phyloP scores from a whole-genome alignment of 2,329 filamentous ascomycete genomes.

The Fusarium sp. region DNA sequence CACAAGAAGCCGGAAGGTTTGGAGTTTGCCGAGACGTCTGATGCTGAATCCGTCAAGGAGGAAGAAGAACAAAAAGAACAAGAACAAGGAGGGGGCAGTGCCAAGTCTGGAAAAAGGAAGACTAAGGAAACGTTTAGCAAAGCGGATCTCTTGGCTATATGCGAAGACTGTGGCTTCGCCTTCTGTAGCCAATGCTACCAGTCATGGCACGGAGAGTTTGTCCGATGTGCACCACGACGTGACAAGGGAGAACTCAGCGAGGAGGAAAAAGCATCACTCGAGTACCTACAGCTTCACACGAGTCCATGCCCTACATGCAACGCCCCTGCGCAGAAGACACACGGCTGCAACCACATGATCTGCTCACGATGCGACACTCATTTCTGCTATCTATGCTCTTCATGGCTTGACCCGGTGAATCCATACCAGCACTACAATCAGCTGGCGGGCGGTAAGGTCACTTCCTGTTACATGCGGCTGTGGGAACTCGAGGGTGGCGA shows the following conservation, averaged over 20 bases:
- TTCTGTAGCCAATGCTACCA: slow-evolving; percentile 78
- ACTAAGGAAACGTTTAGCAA: slow-evolving; percentile 49
- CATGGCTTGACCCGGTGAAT: slow-evolving; percentile 83
- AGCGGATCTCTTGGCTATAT: slow-evolving; percentile 79
- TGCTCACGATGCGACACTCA: slow-evolving; percentile 90
- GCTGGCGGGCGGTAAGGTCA: slow-evolving; percentile 58
- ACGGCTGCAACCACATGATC: slow-evolving; percentile 97
- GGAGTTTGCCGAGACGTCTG: slow-evolving; percentile 66
- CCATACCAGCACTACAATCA: slow-evolving; percentile 92
- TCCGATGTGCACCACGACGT: slow-evolving; percentile 72
- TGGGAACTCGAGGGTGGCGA: slow-evolving; percentile 93
- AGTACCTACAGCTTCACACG: slow-evolving; percentile 84
- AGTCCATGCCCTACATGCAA: slow-evolving; percentile 90
- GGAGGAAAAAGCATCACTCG: slow-evolving; percentile 86
- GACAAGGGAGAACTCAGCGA: slow-evolving; percentile 76
- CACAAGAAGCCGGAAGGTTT: slow-evolving; percentile 76
- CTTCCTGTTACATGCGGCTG: slow-evolving; percentile 81
- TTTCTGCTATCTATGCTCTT: slow-evolving; percentile 93
- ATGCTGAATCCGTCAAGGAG: slow-evolving; percentile 61
- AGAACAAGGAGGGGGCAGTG: slow-evolving; percentile 37
- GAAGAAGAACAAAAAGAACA: slow-evolving; percentile 51
- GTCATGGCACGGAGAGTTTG: slow-evolving; percentile 93
- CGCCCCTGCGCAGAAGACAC: slow-evolving; percentile 86
- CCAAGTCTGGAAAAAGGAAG: slow-evolving; percentile 31
- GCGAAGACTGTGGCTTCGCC: slow-evolving; percentile 87